Evolutionary conservation across 2,329 filamentous ascomycete genomes (phyloP), one percentile per base, ranked within the genome.

Genomic region (Fusarium nurragi): DNA sequence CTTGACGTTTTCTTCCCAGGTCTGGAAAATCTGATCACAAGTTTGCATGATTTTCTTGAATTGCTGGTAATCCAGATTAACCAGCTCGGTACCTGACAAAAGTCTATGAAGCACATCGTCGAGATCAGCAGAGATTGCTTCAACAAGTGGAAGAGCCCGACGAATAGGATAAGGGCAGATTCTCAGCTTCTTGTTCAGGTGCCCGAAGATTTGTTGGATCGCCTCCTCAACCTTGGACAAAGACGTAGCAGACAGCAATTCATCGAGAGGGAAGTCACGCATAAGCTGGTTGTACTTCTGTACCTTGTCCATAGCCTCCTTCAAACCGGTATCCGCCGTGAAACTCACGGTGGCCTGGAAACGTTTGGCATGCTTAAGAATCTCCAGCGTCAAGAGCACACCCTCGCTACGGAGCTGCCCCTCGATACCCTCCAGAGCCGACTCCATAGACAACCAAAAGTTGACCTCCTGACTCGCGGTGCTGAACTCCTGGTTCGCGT

Each of bases 221-320:
- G 95, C 91, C 71, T 98, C 94, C 72, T 95, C 89, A 4, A 97
- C 88, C 78, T 97, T 97, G 71, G 89, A 83, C 40, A 99, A 79
- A 1, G 94, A 94, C 1, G 94, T 96, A 2, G 95, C 94, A 16
- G 95, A 97, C 18, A 97, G 85, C 25, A 99, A 81, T 76, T 99
- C 95, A 74, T 98, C 94, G 30, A 99, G 83, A 0, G 95, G 95
- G 66, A 99, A 98, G 76, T 99, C 96, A 64, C 95, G 90, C 92
- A 99, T 98, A 22, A 99, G 86, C 79, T 97, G 92, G 76, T 99
- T 99, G 83, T 98, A 99, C 78, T 97, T 97, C 77, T 97, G 93
- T 43, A 99, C 96, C 75, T 92, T 91, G 64, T 99, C 95, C 77
- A 94, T 95, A 22, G 93, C 93, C 78, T 99, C 95, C 77, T 97